A percentile compares a stretch with the other conserved stretches of the same genome.
phyloP scores from a whole-genome alignment of 2,329 filamentous ascomycete genomes.

The Rutstroemia sp. region DNA sequence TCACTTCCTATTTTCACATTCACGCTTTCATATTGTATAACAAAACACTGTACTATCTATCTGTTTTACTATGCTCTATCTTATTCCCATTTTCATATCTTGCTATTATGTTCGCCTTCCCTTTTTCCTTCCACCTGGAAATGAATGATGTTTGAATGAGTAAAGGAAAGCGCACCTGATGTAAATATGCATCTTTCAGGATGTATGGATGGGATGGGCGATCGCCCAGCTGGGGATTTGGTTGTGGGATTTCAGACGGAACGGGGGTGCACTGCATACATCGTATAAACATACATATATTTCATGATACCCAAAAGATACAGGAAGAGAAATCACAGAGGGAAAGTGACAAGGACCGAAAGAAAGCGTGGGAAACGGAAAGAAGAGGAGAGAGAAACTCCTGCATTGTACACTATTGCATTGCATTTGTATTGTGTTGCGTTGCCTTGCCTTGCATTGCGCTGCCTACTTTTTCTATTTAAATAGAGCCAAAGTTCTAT shows the following conservation, averaged over 20 bases:
- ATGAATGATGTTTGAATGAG: conserved; percentile 3
- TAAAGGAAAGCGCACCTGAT: background rate
- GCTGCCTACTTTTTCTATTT: background rate
- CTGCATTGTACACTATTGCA: conserved; percentile 1
- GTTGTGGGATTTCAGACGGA: background rate
- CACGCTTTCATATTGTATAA: background rate
- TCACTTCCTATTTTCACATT: background rate
- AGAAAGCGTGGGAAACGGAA: background rate
- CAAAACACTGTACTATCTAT: background rate
- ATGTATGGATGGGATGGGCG: too few species aligned
- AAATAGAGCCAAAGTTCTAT: background rate
- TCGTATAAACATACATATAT: background rate
- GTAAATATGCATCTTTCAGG: too few species aligned
- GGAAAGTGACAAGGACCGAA: background rate
- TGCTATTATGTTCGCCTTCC: background rate
- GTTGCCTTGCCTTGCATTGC: background rate
- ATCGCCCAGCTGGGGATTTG: too few species aligned
- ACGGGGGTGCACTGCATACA: background rate
- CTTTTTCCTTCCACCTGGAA: background rate
- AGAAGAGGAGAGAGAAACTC: background rate
- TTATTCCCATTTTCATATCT: background rate
- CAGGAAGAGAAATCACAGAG: background rate
- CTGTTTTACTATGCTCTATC: background rate
- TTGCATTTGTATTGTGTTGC: background rate
- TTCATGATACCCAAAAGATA: conserved; percentile 1